Evolutionary conservation across 225 moss, liverwort and hornwort species (phyloP).

Genomic region (Sphagnum contortum): DNA sequence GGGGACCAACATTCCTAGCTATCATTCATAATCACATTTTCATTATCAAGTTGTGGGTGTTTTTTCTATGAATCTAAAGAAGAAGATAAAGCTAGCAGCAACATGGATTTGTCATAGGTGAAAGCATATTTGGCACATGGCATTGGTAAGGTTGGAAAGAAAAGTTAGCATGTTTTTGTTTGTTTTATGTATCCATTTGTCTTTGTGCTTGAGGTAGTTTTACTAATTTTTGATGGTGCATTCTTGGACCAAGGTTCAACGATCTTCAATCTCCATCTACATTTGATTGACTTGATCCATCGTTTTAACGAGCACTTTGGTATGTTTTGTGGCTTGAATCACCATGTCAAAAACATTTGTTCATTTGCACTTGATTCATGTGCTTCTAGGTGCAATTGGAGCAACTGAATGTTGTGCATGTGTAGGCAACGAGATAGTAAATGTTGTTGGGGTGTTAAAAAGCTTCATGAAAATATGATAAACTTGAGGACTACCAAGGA

Average conservation of each 20-base stretch:
- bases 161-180: neutral
- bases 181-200: neutral
- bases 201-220: neutral
- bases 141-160: neutral
- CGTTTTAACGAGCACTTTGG: neutral
- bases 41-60: neutral
- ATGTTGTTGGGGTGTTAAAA: neutral
- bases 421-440: too few relatives aligned
- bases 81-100: neutral
- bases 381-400: neutral
- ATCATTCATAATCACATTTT: too few relatives aligned
- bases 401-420: neutral
- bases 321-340: neutral
- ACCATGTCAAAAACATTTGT: neutral
- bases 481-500: too few relatives aligned
- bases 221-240: neutral
- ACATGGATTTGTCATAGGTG: neutral
- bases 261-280: neutral
- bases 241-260: neutral
- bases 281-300: neutral
- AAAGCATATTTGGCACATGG: neutral
- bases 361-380: neutral
- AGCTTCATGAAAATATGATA: neutral
- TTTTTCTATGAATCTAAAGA: neutral
- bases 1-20: too few relatives aligned